These are phyloP conservation scores for Fusarium sp. DNA, from an alignment of 2,329 filamentous ascomycete species.

Conservation along the genomic window DNA sequence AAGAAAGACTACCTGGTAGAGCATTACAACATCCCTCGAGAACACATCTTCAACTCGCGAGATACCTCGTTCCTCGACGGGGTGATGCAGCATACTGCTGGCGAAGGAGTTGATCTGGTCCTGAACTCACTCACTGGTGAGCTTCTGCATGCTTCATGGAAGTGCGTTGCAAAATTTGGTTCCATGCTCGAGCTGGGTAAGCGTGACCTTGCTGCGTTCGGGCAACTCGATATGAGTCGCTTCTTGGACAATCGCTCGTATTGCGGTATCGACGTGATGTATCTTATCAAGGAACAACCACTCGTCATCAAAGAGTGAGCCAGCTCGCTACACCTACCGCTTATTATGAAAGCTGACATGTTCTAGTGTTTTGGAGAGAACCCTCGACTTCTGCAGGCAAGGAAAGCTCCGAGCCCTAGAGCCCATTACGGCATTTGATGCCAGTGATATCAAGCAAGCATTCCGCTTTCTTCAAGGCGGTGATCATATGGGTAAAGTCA, in stretches of 20 bases:
- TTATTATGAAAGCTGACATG: not conserved
- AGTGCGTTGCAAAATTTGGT: conserved; percentile 51
- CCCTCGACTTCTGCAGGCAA: conserved; percentile 15
- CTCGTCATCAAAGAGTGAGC: conserved; percentile 5
- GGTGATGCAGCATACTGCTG: conserved; percentile 43
- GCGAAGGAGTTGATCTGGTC: conserved; percentile 50
- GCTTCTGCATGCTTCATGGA: conserved; percentile 47
- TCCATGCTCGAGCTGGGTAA: conserved; percentile 53
- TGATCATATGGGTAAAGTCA: conserved; percentile 18
- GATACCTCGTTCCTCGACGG: conserved; percentile 44
- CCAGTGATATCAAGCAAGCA: conserved; percentile 7
- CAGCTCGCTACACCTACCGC: not conserved
- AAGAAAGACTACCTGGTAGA: conserved; percentile 48
- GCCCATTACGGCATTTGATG: conserved; percentile 11
- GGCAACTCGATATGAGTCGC: conserved; percentile 18
- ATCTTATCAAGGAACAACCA: conserved; percentile 8
- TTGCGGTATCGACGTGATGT: conserved; percentile 29
- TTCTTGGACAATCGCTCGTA: conserved; percentile 38
- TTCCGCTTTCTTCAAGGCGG: conserved; percentile 37
- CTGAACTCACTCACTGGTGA: conserved; percentile 51
- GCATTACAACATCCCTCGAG: conserved; percentile 42
- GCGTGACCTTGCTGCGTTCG: conserved; percentile 41
- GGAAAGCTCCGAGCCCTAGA: conserved; percentile 2
- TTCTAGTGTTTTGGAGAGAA: conserved; percentile 16
- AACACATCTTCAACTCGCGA: conserved; percentile 49